Conservation (phyloP, 2,329 filamentous ascomycete genomes). For the Exophiala phaeomuriformis region DNA sequence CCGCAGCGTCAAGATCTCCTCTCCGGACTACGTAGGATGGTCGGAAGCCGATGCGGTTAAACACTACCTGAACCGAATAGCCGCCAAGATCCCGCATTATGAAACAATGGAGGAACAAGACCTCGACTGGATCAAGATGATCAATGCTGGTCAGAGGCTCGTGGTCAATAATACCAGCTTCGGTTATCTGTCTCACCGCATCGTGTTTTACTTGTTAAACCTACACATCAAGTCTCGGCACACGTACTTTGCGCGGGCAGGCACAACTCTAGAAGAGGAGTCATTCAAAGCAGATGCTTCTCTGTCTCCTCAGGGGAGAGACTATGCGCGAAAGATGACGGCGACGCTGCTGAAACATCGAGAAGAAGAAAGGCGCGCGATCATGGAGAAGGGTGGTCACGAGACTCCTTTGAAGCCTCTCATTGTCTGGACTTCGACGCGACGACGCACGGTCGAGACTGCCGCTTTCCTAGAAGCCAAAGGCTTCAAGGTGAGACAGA, state of each 20-base stretch:
- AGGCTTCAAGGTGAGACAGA: slow-evolving; percentile 80
- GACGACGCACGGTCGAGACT: slow-evolving; percentile 84
- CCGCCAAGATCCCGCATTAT: slow-evolving; percentile 87
- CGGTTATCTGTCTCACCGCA: slow-evolving; percentile 90
- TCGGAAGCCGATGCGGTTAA: slow-evolving; percentile 83
- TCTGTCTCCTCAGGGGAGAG: slow-evolving; percentile 68
- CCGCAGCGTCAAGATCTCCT: slow-evolving; percentile 93
- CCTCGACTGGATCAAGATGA: slow-evolving; percentile 98
- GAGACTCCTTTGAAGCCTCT: slow-evolving; percentile 68
- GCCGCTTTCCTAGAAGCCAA: slow-evolving; percentile 68
- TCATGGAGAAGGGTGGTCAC: slow-evolving; percentile 61
- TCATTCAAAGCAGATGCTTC: slow-evolving; percentile 87
- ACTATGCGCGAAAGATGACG: slow-evolving; percentile 79
- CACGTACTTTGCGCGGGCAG: slow-evolving; percentile 46
- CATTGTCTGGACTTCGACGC: slow-evolving; percentile 90
- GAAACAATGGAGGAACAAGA: slow-evolving; percentile 94
- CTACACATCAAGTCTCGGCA: slow-evolving; percentile 77
- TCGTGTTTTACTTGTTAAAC: slow-evolving; percentile 97
- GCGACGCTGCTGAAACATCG: slow-evolving; percentile 76
- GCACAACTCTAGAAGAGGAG: slow-evolving; percentile 78
- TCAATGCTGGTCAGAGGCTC: slow-evolving; percentile 88
- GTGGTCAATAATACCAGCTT: slow-evolving; percentile 97
- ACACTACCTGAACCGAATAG: slow-evolving; percentile 83
- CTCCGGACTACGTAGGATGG: slow-evolving; percentile 92
- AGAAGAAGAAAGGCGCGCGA: slow-evolving; percentile 66